A percentile compares a stretch with the other conserved stretches of the same genome.
These are phyloP conservation scores for Dysphania ambrosioides DNA, from an alignment of 148 eudicot species.

Conservation along the genomic window DNA sequence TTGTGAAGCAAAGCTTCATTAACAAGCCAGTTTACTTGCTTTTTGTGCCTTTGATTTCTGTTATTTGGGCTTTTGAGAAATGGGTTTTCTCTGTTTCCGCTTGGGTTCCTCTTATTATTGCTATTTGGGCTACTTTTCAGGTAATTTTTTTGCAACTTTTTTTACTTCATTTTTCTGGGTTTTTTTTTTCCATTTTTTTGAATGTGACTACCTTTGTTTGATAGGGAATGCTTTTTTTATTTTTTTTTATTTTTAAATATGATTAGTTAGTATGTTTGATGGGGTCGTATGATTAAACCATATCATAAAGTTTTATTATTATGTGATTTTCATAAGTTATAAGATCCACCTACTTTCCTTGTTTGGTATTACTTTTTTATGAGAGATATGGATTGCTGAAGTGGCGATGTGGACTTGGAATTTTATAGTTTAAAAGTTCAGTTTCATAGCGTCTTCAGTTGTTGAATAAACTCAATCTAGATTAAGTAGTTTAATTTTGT, in stretches of 20 bases:
- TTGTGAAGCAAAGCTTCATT: conserved; percentile 43
- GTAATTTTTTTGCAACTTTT: conserved; percentile 22
- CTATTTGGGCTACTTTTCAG: conserved; percentile 89
- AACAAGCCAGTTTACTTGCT: conserved; percentile 54
- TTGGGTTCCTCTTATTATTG: conserved; percentile 77
- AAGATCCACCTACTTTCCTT: background rate
- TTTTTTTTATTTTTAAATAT: background rate
- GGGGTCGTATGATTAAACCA: background rate
- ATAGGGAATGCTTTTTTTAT: background rate
- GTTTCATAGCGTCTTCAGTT: background rate
- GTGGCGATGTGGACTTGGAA: background rate
- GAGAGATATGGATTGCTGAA: background rate
- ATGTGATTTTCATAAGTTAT: background rate
- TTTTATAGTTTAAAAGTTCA: too few species aligned
- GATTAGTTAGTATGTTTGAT: background rate
- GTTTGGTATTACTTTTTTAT: background rate
- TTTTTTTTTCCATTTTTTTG: background rate
- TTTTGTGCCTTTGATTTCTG: conserved; percentile 50
- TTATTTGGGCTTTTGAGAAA: conserved; percentile 70
- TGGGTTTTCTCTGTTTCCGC: conserved; percentile 70
- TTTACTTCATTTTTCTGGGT: background rate
- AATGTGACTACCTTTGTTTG: conserved; percentile 2
- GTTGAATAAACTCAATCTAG: background rate
- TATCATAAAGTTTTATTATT: background rate
- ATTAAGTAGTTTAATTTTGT: background rate